phyloP scores from a whole-genome alignment of 75 land plant species.

The Picea sitchensis region DNA sequence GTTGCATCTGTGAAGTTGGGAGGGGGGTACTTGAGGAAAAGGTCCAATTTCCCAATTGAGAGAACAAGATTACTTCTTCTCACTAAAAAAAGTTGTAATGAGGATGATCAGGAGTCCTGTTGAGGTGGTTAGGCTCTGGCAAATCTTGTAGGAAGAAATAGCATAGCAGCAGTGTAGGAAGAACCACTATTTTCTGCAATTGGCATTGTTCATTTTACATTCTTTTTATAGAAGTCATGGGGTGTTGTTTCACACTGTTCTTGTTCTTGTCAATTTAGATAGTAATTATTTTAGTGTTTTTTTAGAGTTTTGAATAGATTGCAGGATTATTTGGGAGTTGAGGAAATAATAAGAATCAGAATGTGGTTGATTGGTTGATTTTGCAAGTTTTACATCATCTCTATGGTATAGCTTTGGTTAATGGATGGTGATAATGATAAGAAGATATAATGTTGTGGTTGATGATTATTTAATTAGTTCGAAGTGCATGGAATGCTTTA shows the following conservation, averaged over 20 bases:
- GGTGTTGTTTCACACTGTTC: not conserved
- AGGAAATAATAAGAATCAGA: not conserved
- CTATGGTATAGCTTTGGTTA: not conserved
- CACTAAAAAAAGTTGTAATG: not conserved
- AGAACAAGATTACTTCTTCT: not conserved
- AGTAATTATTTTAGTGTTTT: not conserved
- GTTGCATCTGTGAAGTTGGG: slow-evolving; percentile 2
- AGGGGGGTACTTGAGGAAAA: not conserved
- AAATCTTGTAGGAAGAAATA: not conserved
- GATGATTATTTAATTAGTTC: too few species aligned
- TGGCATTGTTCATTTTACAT: not conserved
- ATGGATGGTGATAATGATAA: too few species aligned
- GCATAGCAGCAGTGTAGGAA: not conserved
- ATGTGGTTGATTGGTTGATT: not conserved
- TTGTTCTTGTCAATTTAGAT: not conserved
- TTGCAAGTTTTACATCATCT: not conserved
- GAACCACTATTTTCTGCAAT: not conserved
- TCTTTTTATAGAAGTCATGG: not conserved
- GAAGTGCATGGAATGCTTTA: too few species aligned
- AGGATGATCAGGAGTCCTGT: not conserved
- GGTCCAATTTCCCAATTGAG: slow-evolving; percentile 12
- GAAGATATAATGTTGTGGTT: too few species aligned
- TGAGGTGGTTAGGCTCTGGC: too few species aligned
- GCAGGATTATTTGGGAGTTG: not conserved
- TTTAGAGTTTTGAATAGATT: not conserved